phyloP scores from a whole-genome alignment of 1,284 basidiomycete species.

The Wallemia ichthyophaga region DNA sequence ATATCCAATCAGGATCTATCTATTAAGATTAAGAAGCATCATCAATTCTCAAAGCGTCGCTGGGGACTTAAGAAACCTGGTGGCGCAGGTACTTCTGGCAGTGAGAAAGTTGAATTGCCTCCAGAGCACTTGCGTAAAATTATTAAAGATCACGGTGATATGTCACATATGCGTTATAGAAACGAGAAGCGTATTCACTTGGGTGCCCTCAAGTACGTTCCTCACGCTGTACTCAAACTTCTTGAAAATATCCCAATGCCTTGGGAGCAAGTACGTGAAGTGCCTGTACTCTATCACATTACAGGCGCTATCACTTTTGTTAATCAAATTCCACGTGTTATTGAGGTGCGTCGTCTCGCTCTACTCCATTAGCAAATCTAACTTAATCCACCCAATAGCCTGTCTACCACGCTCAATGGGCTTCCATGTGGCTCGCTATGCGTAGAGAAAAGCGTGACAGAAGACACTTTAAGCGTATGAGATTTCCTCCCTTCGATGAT shows the following conservation, averaged over 20 bases:
- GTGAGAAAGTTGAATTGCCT: slow-evolving; percentile 13
- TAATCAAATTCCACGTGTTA: slow-evolving; percentile 84
- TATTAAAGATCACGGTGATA: slow-evolving; percentile 89
- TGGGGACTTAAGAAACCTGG: background rate
- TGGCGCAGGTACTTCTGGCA: background rate
- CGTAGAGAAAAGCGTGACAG: slow-evolving; percentile 93
- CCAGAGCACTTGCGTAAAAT: slow-evolving; percentile 88
- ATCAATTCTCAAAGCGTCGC: slow-evolving; percentile 1
- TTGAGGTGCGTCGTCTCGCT: slow-evolving; percentile 28
- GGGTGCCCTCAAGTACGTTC: slow-evolving; percentile 92
- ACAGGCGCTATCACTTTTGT: slow-evolving; percentile 99
- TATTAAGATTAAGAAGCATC: background rate
- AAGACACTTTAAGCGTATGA: slow-evolving; percentile 97
- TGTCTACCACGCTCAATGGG: slow-evolving; percentile 63
- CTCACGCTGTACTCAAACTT: slow-evolving; percentile 96
- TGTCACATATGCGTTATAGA: slow-evolving; percentile 51
- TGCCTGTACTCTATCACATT: slow-evolving; percentile 86
- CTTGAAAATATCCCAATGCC: slow-evolving; percentile 97
- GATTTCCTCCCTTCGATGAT: slow-evolving; percentile 99
- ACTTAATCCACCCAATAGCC: background rate
- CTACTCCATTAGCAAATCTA: background rate
- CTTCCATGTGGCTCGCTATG: slow-evolving; percentile 99
- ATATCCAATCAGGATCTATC: background rate
- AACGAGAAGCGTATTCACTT: slow-evolving; percentile 45
- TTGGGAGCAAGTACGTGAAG: slow-evolving; percentile 97